Base-by-base conservation (phyloP, 768 basidiomycete species). In the Serpula lacrymans region DNA sequence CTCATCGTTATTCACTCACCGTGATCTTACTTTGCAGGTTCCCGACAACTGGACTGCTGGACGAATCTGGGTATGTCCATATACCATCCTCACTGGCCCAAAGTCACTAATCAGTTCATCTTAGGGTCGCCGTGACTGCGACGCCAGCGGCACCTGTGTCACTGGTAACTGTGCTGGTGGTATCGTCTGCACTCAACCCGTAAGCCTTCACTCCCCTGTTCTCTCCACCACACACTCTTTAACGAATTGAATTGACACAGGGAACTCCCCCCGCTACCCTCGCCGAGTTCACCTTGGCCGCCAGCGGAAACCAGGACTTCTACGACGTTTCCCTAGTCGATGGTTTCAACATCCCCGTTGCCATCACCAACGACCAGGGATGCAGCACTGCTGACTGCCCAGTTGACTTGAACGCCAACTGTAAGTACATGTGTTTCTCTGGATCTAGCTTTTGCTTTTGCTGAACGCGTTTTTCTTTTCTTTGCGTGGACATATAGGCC, bases 141-240 rank as follows among this genome's bases (percentile, higher is more conserved):
- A 84, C 58, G 85, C 85, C 52, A 63, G 59, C 38, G 62, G 46
- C 29, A 70, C 78, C 11, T 87, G 84, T 48, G 47, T 77, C 14
- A 69, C 71, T 41, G 84, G 84, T 28, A 81, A 80, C 34, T 86
- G 84, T 53, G 81, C 79, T 43, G 84, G 84, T 13, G 84, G 84
- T 27, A 62, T 87, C 7, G 51, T 66, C 9, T 85, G 84, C 47
- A 74, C 50, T 45, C 65, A 8, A 51, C 53, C 28, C 18, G 72
- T 72, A 48, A 37, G 54, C 7, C 11, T 25, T 29, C 12, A 2
- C 4, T n/a, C 7, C 16, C n/a, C 28, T 28, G 3, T 5, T n/a
- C n/a, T n/a, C n/a, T n/a, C n/a, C n/a, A n/a, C n/a, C n/a, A n/a
- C 21, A 11, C 30, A 8, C 21, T 14, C 9, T 16, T 39, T 34